These are phyloP conservation scores for Pichia ethanolica DNA, from an alignment of 805 yeast genomes.

Conservation along the genomic window DNA sequence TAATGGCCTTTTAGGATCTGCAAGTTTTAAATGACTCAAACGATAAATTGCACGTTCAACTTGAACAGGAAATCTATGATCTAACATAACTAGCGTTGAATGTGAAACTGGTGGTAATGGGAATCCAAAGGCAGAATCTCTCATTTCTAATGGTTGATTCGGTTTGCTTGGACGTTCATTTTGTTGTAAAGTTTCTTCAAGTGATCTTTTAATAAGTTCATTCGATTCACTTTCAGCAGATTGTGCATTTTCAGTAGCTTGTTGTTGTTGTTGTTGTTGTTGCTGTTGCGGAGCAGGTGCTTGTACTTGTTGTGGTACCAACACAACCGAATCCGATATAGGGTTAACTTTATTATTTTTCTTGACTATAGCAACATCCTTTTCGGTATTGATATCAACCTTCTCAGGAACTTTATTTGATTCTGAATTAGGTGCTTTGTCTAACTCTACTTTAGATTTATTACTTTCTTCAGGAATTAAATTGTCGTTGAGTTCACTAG, in stretches of 20 bases:
- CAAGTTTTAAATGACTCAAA: conserved; percentile 84
- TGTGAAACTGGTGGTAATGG: conserved; percentile 76
- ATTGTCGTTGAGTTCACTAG: background rate
- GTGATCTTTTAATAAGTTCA: conserved; percentile 7
- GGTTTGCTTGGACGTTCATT: conserved; percentile 33
- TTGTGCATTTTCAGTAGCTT: background rate
- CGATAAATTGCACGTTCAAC: conserved; percentile 95
- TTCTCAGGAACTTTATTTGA: too few species aligned
- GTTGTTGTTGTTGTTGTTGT: background rate
- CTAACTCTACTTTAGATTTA: background rate
- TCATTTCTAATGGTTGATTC: conserved; percentile 50
- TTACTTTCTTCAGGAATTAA: background rate
- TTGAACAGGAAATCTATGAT: conserved; percentile 84
- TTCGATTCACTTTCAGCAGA: conserved; percentile 2
- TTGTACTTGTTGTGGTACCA: too few species aligned
- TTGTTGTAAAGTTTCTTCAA: conserved; percentile 21
- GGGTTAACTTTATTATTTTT: too few species aligned
- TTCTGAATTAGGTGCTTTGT: too few species aligned
- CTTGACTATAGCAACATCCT: too few species aligned
- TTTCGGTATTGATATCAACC: too few species aligned
- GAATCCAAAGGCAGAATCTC: conserved; percentile 83
- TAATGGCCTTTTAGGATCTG: conserved; percentile 86
- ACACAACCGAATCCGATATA: too few species aligned
- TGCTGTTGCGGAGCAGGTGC: background rate
- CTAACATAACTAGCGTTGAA: conserved; percentile 73